A percentile compares a stretch with the other conserved stretches of the same genome.
Evolutionary conservation across 768 basidiomycete species (phyloP).

Genomic region (Strobilomyces confusus): DNA sequence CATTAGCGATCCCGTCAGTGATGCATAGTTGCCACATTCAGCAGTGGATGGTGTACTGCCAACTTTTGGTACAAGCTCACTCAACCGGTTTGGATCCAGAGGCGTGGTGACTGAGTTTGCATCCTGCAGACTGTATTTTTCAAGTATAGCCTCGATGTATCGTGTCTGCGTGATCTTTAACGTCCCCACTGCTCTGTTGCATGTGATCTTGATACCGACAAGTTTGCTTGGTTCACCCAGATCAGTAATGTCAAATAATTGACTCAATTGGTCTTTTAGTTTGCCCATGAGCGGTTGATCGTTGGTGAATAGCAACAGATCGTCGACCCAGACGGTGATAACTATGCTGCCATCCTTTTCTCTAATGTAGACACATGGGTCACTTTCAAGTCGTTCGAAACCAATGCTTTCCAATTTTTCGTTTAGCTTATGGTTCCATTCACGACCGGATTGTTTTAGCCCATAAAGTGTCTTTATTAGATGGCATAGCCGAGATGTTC

Average conservation of each 20-base stretch:
- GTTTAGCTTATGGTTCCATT: no score
- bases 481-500: background rate
- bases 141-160: background rate
- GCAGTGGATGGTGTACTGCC: background rate
- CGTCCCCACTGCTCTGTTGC: background rate
- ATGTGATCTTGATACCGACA: background rate
- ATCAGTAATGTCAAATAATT: background rate
- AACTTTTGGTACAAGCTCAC: background rate
- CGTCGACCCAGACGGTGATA: no score
- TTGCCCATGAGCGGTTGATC: no score
- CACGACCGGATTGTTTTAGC: background rate
- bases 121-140: background rate
- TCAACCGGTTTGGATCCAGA: background rate
- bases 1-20: background rate
- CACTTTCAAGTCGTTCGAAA: no score
- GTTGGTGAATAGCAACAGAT: no score
- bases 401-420: no score
- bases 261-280: background rate
- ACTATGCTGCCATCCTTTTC: no score
- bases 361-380: no score
- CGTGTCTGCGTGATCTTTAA: background rate
- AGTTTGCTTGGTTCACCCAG: background rate
- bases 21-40: background rate
- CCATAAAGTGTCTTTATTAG: no score
- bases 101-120: background rate